Conservation (phyloP, 2,329 filamentous ascomycete species). For the Aspergillus vadensis region DNA sequence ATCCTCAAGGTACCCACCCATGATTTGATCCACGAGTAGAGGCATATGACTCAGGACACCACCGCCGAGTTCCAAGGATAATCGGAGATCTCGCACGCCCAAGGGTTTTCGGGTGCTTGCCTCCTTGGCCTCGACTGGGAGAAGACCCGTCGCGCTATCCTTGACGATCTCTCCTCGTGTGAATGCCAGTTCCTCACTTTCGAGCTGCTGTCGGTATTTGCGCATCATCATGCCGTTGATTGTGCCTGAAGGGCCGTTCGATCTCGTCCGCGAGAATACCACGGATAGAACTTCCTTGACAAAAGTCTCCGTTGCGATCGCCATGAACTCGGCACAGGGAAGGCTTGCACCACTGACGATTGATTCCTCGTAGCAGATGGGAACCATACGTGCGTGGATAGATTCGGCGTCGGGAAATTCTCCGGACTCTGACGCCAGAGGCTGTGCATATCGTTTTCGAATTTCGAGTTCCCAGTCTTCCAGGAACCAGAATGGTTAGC, state of each 20-base stretch:
- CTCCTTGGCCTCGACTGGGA: conserved; percentile 79
- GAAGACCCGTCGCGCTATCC: conserved; percentile 69
- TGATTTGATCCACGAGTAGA: conserved; percentile 69
- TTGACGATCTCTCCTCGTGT: conserved; percentile 72
- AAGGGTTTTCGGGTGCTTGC: conserved; percentile 71
- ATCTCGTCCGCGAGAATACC: conserved; percentile 57
- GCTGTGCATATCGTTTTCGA: conserved; percentile 64
- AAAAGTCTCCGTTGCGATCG: conserved; percentile 63
- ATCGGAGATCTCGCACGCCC: conserved; percentile 73
- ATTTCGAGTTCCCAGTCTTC: conserved; percentile 66
- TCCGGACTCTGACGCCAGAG: conserved; percentile 61
- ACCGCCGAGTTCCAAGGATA: conserved; percentile 75
- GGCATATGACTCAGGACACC: conserved; percentile 77
- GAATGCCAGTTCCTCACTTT: conserved; percentile 72
- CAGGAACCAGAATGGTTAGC: conserved; percentile 20
- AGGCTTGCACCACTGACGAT: conserved; percentile 56
- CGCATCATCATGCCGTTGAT: conserved; percentile 76
- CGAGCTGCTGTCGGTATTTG: conserved; percentile 73
- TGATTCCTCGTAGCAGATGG: conserved; percentile 67
- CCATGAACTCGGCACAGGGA: conserved; percentile 61
- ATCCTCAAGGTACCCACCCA: conserved; percentile 72
- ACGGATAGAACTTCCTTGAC: conserved; percentile 62
- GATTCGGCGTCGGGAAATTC: conserved; percentile 63
- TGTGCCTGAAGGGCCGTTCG: conserved; percentile 63
- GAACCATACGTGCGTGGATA: conserved; percentile 62